These are phyloP conservation scores for Suillus cothurnatus DNA, from an alignment of 768 basidiomycete genomes.

Conservation along the genomic window DNA sequence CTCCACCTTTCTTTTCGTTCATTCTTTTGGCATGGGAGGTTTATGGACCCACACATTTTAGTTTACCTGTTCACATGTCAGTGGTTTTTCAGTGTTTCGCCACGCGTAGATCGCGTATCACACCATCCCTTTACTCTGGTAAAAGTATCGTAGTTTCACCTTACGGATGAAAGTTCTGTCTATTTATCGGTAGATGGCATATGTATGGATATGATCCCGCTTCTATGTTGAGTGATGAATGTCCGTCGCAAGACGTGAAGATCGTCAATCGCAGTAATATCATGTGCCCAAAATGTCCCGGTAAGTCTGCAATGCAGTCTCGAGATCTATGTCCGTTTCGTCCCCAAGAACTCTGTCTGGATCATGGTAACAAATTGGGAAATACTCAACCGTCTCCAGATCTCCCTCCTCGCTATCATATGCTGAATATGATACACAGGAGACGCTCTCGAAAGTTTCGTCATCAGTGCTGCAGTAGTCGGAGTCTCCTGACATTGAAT, in stretches of 20 bases:
- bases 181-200: conserved; percentile 7
- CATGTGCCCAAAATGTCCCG: neutral
- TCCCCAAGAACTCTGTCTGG: neutral
- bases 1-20: conserved; percentile 12
- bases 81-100: conserved; percentile 50
- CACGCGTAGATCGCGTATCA: conserved; percentile 18
- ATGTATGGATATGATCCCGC: neutral
- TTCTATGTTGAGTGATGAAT: neutral
- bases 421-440: conserved; percentile 8
- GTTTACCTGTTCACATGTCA: conserved; percentile 17
- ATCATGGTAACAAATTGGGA: neutral
- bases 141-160: conserved; percentile 34
- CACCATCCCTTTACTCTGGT: conserved; percentile 8
- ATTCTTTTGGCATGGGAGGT: conserved; percentile 24
- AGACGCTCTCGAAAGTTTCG: neutral
- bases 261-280: neutral
- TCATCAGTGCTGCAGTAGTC: neutral
- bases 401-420: conserved; percentile 12
- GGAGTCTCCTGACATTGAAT: neutral
- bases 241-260: neutral
- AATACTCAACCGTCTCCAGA: neutral
- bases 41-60: conserved; percentile 13
- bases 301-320: neutral
- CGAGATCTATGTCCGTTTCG: neutral
- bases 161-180: conserved; percentile 9